These are phyloP conservation scores for Thymus quinquecostatus DNA, from an alignment of 257 asterid genomes.

Conservation along the genomic window DNA sequence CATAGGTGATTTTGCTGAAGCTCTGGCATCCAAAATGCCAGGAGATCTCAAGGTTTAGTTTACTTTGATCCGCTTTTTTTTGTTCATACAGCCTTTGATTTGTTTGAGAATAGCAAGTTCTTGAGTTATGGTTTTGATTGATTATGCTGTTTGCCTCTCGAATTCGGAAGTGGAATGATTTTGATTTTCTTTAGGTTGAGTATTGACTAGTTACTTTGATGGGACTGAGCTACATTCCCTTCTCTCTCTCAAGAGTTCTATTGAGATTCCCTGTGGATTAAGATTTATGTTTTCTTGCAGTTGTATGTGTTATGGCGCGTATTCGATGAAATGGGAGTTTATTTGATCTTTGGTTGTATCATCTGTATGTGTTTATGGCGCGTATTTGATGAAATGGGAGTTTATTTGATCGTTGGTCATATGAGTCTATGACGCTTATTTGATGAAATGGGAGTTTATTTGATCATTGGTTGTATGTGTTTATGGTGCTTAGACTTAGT, in stretches of 20 bases:
- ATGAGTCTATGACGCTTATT: no score
- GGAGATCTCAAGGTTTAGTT: slow-evolving; percentile 75
- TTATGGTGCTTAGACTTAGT: no score
- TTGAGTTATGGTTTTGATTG: background rate
- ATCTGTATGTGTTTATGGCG: background rate
- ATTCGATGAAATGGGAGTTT: background rate
- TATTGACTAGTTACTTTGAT: background rate
- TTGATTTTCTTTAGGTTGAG: background rate
- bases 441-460: background rate
- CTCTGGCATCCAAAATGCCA: slow-evolving; percentile 89
- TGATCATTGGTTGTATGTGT: background rate
- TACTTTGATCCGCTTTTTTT: background rate
- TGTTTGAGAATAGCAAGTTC: background rate
- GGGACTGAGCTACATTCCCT: background rate
- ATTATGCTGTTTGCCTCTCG: background rate
- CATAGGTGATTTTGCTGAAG: slow-evolving; percentile 88
- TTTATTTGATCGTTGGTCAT: background rate
- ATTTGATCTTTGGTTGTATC: no score
- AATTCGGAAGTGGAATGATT: background rate
- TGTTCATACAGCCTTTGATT: background rate
- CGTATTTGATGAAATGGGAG: background rate
- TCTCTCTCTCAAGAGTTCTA: background rate
- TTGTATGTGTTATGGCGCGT: background rate
- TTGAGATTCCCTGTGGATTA: background rate
- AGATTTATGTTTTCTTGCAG: background rate